phyloP scores from a whole-genome alignment of 2,329 filamentous ascomycete genomes.

The Grosmannia huntii region DNA sequence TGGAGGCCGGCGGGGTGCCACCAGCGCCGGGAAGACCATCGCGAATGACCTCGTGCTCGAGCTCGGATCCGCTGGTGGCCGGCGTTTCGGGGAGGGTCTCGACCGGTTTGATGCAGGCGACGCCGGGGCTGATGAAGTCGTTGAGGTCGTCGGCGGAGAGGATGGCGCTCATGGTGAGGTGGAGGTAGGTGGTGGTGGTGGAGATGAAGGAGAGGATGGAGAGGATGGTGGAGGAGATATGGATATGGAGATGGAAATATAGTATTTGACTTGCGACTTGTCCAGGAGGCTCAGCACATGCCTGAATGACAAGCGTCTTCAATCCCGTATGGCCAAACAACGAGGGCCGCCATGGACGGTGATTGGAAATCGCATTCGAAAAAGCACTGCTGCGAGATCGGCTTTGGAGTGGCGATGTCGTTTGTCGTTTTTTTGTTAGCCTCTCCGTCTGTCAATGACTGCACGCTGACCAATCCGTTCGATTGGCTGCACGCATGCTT shows the following conservation, averaged over 20 bases:
- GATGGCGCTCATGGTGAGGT: slow-evolving; percentile 75
- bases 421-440: slow-evolving; percentile 1
- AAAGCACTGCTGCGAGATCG: slow-evolving; percentile 7
- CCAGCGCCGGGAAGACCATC: slow-evolving; percentile 57
- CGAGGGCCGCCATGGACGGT: not conserved
- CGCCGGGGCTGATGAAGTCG: slow-evolving; percentile 95
- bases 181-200: not conserved
- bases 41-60: slow-evolving; percentile 77
- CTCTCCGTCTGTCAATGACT: not conserved
- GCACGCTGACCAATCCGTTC: slow-evolving; percentile 5
- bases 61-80: slow-evolving; percentile 22
- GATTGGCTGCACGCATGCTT: not conserved
- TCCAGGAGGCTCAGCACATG: too few relatives aligned
- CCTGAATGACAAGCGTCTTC: not conserved
- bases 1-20: slow-evolving; percentile 60
- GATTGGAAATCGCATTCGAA: slow-evolving; percentile 8
- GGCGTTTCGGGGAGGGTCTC: slow-evolving; percentile 68
- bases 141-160: slow-evolving; percentile 94
- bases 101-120: slow-evolving; percentile 95
- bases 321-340: not conserved
- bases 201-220: not conserved
- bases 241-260: too few relatives aligned
- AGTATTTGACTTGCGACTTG: too few relatives aligned
- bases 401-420: slow-evolving; percentile 7
- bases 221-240: too few relatives aligned